phyloP scores from a whole-genome alignment of 2,329 filamentous ascomycete genomes.

The Pseudogymnoascus sp. region DNA sequence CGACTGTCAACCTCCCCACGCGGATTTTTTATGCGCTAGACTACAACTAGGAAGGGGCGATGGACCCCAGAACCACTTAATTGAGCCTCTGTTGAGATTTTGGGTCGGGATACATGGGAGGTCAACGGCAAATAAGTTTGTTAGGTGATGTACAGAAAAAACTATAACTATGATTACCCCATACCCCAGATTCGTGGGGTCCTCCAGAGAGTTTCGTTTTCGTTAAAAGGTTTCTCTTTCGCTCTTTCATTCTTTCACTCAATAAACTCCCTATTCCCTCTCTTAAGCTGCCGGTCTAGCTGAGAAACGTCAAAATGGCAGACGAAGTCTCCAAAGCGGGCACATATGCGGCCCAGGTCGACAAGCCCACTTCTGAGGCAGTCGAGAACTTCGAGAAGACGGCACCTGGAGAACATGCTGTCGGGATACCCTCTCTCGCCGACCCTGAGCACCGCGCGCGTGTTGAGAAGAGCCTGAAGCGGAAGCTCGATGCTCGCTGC shows the following conservation, averaged over 20 bases:
- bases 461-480: slow-evolving; percentile 58
- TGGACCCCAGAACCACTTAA: background rate
- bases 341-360: background rate
- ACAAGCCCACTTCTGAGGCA: background rate
- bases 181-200: slow-evolving; percentile 11
- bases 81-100: slow-evolving; percentile 3
- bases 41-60: background rate
- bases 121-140: background rate
- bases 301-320: slow-evolving; percentile 3
- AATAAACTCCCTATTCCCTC: background rate
- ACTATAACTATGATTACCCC: slow-evolving; percentile 6
- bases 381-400: background rate
- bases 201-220: background rate
- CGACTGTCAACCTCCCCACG: background rate
- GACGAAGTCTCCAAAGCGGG: background rate
- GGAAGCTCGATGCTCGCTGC: slow-evolving; percentile 38
- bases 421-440: background rate
- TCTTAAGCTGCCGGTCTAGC: background rate
- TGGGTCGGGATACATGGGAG: background rate
- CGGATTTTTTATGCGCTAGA: background rate
- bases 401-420: background rate
- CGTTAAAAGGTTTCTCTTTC: background rate
- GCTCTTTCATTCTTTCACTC: background rate
- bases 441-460: slow-evolving; percentile 42
- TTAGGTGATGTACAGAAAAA: background rate